Base-by-base conservation (phyloP, 352 stramenopile genomes). In the Globisporangium ultimum region DNA sequence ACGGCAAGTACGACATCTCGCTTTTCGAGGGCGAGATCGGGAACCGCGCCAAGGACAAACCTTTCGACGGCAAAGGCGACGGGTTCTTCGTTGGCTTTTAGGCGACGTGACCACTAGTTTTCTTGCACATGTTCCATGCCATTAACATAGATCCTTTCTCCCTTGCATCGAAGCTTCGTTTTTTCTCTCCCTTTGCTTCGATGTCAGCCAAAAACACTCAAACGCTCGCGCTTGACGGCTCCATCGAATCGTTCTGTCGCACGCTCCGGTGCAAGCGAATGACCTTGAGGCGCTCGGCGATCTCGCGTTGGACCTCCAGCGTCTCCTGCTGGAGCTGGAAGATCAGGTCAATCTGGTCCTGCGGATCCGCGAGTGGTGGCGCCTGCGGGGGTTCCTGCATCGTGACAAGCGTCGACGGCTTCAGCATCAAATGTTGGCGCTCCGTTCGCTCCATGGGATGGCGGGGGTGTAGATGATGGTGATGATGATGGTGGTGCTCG, bases 51-150 rank as follows among this genome's bases (percentile, higher is more conserved):
- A 87, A 85, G 56, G 80, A 92, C 61, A 72, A 76, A 41, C 64
- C 77, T n/a, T 88, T 88, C 52, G 70, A 93, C 41, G 79, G 81
- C 11, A 70, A 73, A n/a, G 81, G 75, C 47, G 67, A 88, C 60
- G 73, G 88, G 43, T 83, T 77, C 55, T 90, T 92, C 47, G 54
- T 84, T 38, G 82, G 71, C n/a, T 92, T 90, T 49, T 92, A 87
- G 63, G 7, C 13, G 24, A 8, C 24, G 24, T 5, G 28, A 36
- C 28, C 28, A 36, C 28, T 5, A 2, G 24, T 36, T 36, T 36
- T 36, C 28, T 36, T 36, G 28, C 28, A 36, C 28, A 36, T 36
- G 28, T 10, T 36, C 28, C 28, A 36, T 36, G 28, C 12, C 50
- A 41, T 50, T 17, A 2, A 50, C 18, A 15, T 52, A 28, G 47